Base-by-base conservation (phyloP, 257 asterid species). In the Verbascum thapsus region DNA sequence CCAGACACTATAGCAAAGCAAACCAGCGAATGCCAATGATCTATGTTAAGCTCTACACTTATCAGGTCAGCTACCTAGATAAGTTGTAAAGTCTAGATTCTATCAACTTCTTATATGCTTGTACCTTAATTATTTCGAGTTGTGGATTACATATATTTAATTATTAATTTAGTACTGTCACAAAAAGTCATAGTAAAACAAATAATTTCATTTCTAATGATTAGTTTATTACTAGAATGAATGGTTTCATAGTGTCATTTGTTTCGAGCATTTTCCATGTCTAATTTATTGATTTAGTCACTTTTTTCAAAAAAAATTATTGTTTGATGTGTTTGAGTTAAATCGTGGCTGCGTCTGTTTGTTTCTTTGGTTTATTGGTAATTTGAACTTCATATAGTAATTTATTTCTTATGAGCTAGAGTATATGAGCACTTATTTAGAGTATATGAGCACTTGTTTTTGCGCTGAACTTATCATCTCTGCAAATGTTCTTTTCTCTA, bases 1-100 rank as follows among this genome's bases (percentile, higher is more conserved):
- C 80, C 20, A 81, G 88, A 76, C 96, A 88, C 77, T 83, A 88
- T 61, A 85, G 81, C 78, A 88, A 76, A 67, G 85, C 85, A 53
- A 88, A 79, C 78, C 96, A 88, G 81, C 69, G 87, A 43, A 81
- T 88, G 91, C 89, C 96, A 26, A 75, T 85, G 81, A 79, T 85
- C 55, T 88, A 88, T 58, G 96, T 83, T 72, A 85, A 88, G 76
- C 86, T 88, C 32, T 88, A 83, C 60, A 77, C 91, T 11, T 88
- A 88, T 73, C 95, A 88, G 95, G 95, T 85, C 20, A 23, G 75
- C 51, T 59, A 30, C 58, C 57, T 19, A 30, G 32, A 52, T 38
- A 41, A 45, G 26, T 66, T 18, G 12, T 32, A 4, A 8, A 11
- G 50, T 38, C 48, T 37, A 15, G 5, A 44, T 26, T 40, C 55